These are phyloP conservation scores for Phyllosticta citribraziliensis DNA, from an alignment of 2,329 filamentous ascomycete species.

Conservation along the genomic window DNA sequence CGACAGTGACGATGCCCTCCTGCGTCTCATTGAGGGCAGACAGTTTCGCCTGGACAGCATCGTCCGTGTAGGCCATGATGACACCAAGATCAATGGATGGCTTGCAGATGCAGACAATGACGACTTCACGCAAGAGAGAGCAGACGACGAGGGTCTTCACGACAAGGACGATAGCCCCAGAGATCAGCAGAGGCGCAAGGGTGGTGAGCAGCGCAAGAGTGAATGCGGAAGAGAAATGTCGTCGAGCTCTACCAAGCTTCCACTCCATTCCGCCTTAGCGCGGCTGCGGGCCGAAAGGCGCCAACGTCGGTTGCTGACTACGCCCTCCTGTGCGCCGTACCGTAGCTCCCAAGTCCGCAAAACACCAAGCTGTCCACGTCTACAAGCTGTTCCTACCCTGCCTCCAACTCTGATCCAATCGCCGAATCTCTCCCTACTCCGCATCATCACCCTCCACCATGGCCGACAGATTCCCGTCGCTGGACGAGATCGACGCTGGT, in stretches of 20 bases:
- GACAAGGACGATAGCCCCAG: background rate
- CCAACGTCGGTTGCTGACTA: background rate
- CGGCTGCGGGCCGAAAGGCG: background rate
- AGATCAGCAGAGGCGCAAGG: background rate
- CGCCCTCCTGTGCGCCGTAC: slow-evolving; percentile 6
- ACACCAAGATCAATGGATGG: background rate
- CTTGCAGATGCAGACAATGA: background rate
- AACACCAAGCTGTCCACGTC: slow-evolving; percentile 5
- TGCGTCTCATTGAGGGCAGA: slow-evolving; percentile 94
- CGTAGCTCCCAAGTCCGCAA: slow-evolving; percentile 4
- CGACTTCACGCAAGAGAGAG: slow-evolving; percentile 14
- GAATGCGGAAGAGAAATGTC: background rate
- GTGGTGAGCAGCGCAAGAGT: background rate
- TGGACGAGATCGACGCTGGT: slow-evolving; percentile 46
- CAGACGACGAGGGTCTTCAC: background rate
- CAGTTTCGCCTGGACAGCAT: slow-evolving; percentile 88
- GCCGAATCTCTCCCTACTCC: background rate
- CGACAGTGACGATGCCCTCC: slow-evolving; percentile 90
- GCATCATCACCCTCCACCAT: slow-evolving; percentile 21
- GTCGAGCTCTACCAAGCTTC: background rate
- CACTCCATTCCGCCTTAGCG: background rate
- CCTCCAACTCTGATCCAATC: background rate
- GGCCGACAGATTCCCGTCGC: slow-evolving; percentile 43
- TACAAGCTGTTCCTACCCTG: background rate
- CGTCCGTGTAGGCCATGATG: slow-evolving; percentile 86